These are phyloP conservation scores for Candida nanaspora DNA, from an alignment of 805 yeast species.

Conservation along the genomic window DNA sequence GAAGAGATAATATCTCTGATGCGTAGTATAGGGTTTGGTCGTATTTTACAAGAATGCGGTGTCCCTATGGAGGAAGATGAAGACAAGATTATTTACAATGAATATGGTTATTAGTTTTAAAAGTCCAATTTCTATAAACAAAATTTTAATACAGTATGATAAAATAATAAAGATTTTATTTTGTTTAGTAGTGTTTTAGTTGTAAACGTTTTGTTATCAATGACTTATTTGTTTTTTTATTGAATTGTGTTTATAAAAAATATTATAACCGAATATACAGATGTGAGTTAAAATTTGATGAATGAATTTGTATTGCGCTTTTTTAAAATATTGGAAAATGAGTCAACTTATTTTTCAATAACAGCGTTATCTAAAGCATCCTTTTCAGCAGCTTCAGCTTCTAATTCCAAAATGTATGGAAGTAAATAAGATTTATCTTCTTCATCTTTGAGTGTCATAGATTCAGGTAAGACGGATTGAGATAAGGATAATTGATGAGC, in stretches of 20 bases:
- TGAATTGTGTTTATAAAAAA: too few relatives aligned
- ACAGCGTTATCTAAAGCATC: slow-evolving; percentile 78
- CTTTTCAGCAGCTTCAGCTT: slow-evolving; percentile 85
- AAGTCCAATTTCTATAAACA: too few relatives aligned
- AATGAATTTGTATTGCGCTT: slow-evolving; percentile 1
- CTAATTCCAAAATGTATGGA: slow-evolving; percentile 90
- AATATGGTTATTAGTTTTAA: slow-evolving; percentile 58
- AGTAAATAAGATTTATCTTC: slow-evolving; percentile 79
- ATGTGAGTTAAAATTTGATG: too few relatives aligned
- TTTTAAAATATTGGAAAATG: slow-evolving; percentile 5
- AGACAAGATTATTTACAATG: slow-evolving; percentile 44
- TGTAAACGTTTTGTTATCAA: not conserved
- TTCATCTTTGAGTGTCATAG: slow-evolving; percentile 69
- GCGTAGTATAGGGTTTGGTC: slow-evolving; percentile 36
- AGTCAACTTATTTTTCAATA: slow-evolving; percentile 15
- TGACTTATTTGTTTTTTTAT: too few relatives aligned
- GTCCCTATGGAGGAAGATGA: slow-evolving; percentile 48
- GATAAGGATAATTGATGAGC: slow-evolving; percentile 85
- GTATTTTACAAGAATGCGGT: slow-evolving; percentile 59
- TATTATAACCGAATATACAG: slow-evolving; percentile 1
- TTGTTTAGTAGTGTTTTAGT: not conserved
- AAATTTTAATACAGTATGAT: too few relatives aligned
- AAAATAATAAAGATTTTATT: too few relatives aligned
- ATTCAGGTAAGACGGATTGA: slow-evolving; percentile 78
- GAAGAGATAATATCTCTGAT: slow-evolving; percentile 45